Conservation (phyloP, 305 asterid species). For the Fraxinus dipetala region DNA sequence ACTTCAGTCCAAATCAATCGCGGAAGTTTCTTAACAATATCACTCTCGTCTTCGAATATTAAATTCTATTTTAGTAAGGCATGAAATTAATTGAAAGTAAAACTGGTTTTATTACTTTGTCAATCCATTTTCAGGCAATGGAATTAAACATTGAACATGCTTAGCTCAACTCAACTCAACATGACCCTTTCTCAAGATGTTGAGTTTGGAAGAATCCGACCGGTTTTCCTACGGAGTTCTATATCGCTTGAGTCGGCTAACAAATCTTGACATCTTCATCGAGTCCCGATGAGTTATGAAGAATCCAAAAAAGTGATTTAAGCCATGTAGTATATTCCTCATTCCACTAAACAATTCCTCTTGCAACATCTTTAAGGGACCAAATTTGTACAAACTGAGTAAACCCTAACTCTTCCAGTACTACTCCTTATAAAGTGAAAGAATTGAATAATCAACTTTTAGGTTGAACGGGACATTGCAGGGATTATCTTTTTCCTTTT, state of each 20-base stretch:
- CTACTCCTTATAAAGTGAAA: slow-evolving; percentile 23
- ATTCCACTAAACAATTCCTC: slow-evolving; percentile 26
- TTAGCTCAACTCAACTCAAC: too few relatives aligned
- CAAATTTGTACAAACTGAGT: slow-evolving; percentile 25
- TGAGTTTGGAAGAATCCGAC: too few relatives aligned
- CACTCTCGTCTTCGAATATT: too few relatives aligned
- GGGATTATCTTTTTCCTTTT: background rate
- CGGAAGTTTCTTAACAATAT: too few relatives aligned
- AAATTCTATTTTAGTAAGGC: too few relatives aligned
- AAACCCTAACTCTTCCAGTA: background rate
- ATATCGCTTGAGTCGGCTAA: background rate
- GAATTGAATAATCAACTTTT: slow-evolving; percentile 36
- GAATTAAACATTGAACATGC: too few relatives aligned
- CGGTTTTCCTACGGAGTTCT: too few relatives aligned
- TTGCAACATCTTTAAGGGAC: slow-evolving; percentile 34
- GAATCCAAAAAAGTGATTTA: slow-evolving; percentile 24
- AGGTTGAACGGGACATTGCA: slow-evolving; percentile 16
- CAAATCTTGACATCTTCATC: background rate
- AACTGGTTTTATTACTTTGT: too few relatives aligned
- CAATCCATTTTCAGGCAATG: too few relatives aligned
- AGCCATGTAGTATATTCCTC: slow-evolving; percentile 30
- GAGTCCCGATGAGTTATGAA: background rate
- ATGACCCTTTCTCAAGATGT: too few relatives aligned
- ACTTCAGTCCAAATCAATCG: too few relatives aligned
- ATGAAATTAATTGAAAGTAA: too few relatives aligned